Evolutionary conservation across 2,329 filamentous ascomycete genomes (phyloP), one percentile per base, ranked within the genome.

Genomic region (Lachnellula cervina): DNA sequence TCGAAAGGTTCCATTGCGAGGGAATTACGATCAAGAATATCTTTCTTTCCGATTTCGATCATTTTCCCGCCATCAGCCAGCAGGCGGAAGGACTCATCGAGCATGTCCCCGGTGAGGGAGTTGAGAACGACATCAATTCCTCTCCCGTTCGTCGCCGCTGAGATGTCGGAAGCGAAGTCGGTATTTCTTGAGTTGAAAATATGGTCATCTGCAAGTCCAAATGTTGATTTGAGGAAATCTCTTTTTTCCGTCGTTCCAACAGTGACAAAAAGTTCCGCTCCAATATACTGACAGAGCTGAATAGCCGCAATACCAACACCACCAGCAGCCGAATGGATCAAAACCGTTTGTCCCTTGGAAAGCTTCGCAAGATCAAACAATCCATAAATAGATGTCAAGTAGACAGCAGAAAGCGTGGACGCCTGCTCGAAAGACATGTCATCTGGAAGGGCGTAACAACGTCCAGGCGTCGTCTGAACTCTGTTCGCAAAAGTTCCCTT

Each of bases 191-290:
- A 67, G 46, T 65, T 63, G 3, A 80, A 60, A 9, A 80, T 75
- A 16, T 68, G 68, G 1, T 69, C 56, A 0, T 66, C 44, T 0
- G 71, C 65, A 7, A 81, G 67, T 1, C 64, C 64, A 47, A 61
- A 66, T 1, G 51, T 51, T 1, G 64, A 50, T 7, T 64, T 59
- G 0, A 73, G 50, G 28, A 71, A 60, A 14, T 54, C 44, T 13
- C 54, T 47, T 52, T 61, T 59, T n/a, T 52, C 55, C 2, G 50
- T 21, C 34, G 19, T 61, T 13, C 62, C 58, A 5, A 55, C 62
- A 0, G 74, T 79, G 2, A 69, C 71, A 54, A 75, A 77, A 4
- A 81, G 60, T 4, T 62, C 21, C 25, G 47, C 48, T 11, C 40
- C 53, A 3, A 40, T 23, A 32, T 52, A 46, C 42, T 38, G 45